Base-by-base conservation (phyloP, 129 eudicot genomes). In the Ambrosia artemisiifolia region DNA sequence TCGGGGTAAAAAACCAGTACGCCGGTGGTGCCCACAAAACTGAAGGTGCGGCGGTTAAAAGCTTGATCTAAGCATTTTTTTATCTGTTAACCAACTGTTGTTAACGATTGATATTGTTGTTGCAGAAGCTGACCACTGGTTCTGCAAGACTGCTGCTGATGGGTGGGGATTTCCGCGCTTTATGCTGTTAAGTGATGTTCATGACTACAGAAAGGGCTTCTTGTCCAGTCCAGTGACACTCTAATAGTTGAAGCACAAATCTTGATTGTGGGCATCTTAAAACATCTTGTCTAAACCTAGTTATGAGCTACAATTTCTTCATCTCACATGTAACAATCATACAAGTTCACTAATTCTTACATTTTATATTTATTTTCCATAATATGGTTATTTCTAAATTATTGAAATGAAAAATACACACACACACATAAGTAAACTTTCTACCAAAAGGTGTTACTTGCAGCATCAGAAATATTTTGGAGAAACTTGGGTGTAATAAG, bases 51-150 rank as follows among this genome's bases (percentile, higher is more conserved):
- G 17, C 36, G 2, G 16, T 1, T 20, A 7, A 5, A 7, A 5
- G 11, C 34, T 3, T 34, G 8, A 1, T 33, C 3, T 1, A 12
- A 47, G 14, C 36, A 35, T 46, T 38, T 13, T 70, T 56, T 5
- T 0, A 6, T 35, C 7, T 19, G 70, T 62, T 62, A 62, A 7
- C n/a, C 14, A 0, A 16, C 63, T 20, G 17, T 59, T 12, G 55
- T 30, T 3, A 61, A 4, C 33, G 33, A 19, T 19, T 53, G 65
- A 28, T 11, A 11, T 56, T 36, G 30, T 30, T 7, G 9, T 62
- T 78, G 72, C 67, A 78, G 81, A 78, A 78, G 77, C 66, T 70
- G 81, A 63, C 17, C 81, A 78, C 11, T 78, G 77, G 81, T 78
- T 70, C 66, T 36, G 77, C 49, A 78, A 64, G 9, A 63, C 59